phyloP scores from a whole-genome alignment of 2,329 filamentous ascomycete genomes.

The Calonectria hawksworthii region DNA sequence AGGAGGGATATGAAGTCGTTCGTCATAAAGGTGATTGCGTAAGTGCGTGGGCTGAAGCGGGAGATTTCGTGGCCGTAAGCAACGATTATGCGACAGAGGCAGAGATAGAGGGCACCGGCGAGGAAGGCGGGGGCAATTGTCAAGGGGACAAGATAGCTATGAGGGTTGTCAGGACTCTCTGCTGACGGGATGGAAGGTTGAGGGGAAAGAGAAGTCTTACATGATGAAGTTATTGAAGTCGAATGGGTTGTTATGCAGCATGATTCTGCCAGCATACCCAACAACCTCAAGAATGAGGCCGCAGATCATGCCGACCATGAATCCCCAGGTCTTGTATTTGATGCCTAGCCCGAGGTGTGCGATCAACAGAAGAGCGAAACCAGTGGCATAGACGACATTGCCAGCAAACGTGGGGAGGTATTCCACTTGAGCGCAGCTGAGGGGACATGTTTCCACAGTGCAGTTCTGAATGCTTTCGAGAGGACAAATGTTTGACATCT shows the following conservation, averaged over 20 bases:
- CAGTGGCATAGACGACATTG: conserved; percentile 48
- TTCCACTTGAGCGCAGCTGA: conserved; percentile 50
- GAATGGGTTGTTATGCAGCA: conserved; percentile 67
- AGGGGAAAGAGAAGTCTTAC: conserved; percentile 60
- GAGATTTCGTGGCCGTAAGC: conserved; percentile 55
- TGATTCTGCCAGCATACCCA: conserved; percentile 70
- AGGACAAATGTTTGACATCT: conserved; percentile 8
- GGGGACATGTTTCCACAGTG: conserved; percentile 58
- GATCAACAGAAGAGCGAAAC: conserved; percentile 59
- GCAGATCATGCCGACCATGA: conserved; percentile 59
- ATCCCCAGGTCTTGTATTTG: conserved; percentile 54
- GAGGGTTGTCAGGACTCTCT: neutral
- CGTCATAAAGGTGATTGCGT: conserved; percentile 55
- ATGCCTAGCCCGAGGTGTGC: conserved; percentile 54
- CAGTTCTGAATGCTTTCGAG: conserved; percentile 42
- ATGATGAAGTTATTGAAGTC: conserved; percentile 67
- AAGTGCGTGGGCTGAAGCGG: conserved; percentile 45
- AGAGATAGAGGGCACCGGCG: conserved; percentile 72
- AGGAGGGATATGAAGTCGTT: conserved; percentile 63
- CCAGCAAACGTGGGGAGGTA: conserved; percentile 54
- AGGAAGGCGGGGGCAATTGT: conserved; percentile 75
- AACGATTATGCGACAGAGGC: conserved; percentile 61
- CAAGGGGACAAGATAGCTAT: conserved; percentile 57
- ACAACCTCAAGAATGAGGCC: conserved; percentile 68
- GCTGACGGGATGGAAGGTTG: neutral